Conservation (phyloP, 2,329 filamentous ascomycete genomes). For the Neofusicoccum parvum region DNA sequence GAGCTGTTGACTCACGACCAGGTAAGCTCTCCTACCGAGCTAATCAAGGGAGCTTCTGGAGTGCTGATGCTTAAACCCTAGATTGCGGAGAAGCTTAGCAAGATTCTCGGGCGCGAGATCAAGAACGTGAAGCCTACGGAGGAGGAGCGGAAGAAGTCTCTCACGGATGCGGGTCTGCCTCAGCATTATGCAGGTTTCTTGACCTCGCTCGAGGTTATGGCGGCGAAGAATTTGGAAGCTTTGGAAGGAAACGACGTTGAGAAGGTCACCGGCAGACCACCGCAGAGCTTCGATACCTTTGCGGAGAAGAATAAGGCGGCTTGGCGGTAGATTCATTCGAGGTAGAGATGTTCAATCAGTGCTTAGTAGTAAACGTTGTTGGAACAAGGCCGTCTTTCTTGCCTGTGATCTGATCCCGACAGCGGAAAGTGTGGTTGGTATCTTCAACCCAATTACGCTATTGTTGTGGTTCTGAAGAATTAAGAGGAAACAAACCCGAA, state of each 20-base stretch:
- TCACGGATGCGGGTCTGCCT: neutral
- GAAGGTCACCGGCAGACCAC: slow-evolving; percentile 1
- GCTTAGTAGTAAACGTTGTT: no score
- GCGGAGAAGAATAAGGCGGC: neutral
- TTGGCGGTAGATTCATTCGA: neutral
- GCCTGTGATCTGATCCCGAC: no score
- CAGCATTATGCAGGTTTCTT: neutral
- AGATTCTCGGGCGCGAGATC: slow-evolving; percentile 9
- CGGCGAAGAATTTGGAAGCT: neutral
- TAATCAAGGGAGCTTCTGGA: neutral
- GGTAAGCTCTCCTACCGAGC: neutral
- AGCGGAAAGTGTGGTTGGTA: no score
- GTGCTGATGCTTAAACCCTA: neutral
- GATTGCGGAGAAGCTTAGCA: slow-evolving; percentile 23
- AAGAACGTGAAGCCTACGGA: slow-evolving; percentile 1
- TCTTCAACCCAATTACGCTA: no score
- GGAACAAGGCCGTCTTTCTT: no score
- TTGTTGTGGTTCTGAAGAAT: no score
- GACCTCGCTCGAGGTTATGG: neutral
- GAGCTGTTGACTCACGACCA: slow-evolving; percentile 38
- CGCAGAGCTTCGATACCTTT: slow-evolving; percentile 2
- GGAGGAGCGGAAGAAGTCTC: slow-evolving; percentile 11
- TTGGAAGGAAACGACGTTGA: neutral
- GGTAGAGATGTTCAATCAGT: no score
- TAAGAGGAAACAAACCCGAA: no score